phyloP scores from a whole-genome alignment of 2,329 filamentous ascomycete species.

The Fusarium penzigii region DNA sequence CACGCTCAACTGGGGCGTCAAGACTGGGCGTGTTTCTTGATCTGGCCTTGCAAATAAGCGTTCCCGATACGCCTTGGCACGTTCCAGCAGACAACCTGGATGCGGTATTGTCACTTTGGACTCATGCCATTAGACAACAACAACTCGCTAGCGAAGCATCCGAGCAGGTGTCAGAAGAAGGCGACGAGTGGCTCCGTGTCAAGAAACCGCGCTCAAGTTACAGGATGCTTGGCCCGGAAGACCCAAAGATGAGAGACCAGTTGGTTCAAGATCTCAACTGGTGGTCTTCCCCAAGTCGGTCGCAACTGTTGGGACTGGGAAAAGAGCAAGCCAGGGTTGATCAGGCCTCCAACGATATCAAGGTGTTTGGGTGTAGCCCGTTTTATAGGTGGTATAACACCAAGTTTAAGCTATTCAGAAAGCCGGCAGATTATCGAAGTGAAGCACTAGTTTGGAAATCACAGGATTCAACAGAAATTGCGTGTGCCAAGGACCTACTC shows the following conservation, averaged over 20 bases:
- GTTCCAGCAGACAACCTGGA: not conserved
- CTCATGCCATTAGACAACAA: not conserved
- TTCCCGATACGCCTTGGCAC: not conserved
- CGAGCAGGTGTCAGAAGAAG: not conserved
- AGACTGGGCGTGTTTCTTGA: not conserved
- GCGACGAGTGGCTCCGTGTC: not conserved
- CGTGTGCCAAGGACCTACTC: conserved; percentile 3
- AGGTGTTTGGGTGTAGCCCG: not conserved
- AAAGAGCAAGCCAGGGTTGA: not conserved
- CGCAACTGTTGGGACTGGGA: not conserved
- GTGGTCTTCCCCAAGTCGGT: not conserved
- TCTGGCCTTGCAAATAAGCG: not conserved
- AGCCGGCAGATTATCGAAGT: not conserved
- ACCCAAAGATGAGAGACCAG: not conserved
- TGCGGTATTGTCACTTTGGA: not conserved
- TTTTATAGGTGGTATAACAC: too few relatives aligned
- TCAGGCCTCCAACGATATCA: not conserved
- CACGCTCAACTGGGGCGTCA: not conserved
- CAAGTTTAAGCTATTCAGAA: too few relatives aligned
- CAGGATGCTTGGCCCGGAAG: not conserved
- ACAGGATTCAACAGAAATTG: not conserved
- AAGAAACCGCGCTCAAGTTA: not conserved
- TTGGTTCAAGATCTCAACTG: not conserved
- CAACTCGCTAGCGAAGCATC: not conserved
- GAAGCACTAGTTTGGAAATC: not conserved